Evolutionary conservation across 768 basidiomycete species (phyloP), one percentile per base, ranked within the genome.

Genomic region (Amanita rubescens): DNA sequence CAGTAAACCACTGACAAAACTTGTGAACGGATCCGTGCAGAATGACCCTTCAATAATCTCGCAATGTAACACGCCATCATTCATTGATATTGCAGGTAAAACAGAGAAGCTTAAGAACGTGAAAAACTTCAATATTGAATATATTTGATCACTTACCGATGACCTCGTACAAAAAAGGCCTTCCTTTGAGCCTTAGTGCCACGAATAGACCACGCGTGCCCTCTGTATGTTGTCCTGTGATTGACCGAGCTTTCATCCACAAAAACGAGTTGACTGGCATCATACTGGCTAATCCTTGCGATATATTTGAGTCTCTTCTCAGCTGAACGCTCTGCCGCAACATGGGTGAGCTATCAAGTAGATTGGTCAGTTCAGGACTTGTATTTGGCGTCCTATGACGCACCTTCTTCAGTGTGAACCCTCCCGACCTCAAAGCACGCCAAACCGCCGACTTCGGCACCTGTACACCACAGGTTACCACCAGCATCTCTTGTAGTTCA

Each of bases 191-290:
- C 63, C 10, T 60, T 22, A 30, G 53, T 8, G 0, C 69, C 69
- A 12, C 42, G 41, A 3, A 50, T 32, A n/a, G 68, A 62, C 58
- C 66, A 63, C 3, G 59, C 70, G 30, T 50, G 56, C 14, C 48
- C 57, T 1, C 63, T 57, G 2, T 60, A 59, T 8, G 60, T 60
- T 22, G 62, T 67, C 5, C 50, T 55, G 3, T 63, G 50, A 48
- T 71, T 60, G 51, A 65, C 66, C 19, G 60, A 59, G 17, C 62
- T 54, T 60, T 71, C 67, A 43, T 70, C 67, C 5, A 69, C 47
- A 42, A 63, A 66, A 5, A 69, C 62, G 8, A 65, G 63, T 49
- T 63, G 62, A 24, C 64, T 60, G n/a, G 62, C 49, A 4, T 51
- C 54, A 43, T 59, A 63, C n/a, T 58, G 35, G 22, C 46, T 25